phyloP scores from a whole-genome alignment of 371 early-diverging fungal species.

The Caulochytrium protostelioides region DNA sequence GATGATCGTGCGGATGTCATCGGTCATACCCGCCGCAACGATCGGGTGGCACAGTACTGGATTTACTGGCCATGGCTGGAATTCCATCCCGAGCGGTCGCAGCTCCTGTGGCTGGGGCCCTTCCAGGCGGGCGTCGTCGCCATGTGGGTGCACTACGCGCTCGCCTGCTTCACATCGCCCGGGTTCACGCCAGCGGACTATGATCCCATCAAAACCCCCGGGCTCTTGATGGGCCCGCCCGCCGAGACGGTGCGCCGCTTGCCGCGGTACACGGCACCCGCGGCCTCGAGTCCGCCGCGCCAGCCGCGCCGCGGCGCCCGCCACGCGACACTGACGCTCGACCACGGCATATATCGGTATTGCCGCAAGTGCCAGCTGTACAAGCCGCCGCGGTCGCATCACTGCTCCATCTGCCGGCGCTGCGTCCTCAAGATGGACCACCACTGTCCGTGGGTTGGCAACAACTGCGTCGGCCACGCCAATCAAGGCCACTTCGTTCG shows the following conservation, averaged over 20 bases:
- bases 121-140: constrained; percentile 44
- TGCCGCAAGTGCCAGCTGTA: constrained; percentile 38
- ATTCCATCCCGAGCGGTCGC: constrained; percentile 5
- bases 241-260: no score
- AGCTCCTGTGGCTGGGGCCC: constrained; percentile 25
- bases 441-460: constrained; percentile 46
- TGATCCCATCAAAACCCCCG: no score
- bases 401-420: constrained; percentile 37
- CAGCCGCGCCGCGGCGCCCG: no score
- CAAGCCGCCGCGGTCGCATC: constrained; percentile 42
- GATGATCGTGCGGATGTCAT: no score
- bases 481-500: constrained; percentile 79
- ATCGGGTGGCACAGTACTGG: constrained; percentile 7
- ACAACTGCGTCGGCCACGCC: constrained; percentile 79
- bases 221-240: not conserved
- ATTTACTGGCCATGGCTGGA: constrained; percentile 34
- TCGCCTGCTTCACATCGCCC: constrained; percentile 52
- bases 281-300: no score
- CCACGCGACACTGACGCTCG: no score
- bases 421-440: constrained; percentile 40
- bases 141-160: constrained; percentile 54
- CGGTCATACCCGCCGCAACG: no score
- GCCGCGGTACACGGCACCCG: no score
- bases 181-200: constrained; percentile 51
- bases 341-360: no score